Conservation (phyloP, 306 rosid species). For the Cotoneaster glaucophyllus region DNA sequence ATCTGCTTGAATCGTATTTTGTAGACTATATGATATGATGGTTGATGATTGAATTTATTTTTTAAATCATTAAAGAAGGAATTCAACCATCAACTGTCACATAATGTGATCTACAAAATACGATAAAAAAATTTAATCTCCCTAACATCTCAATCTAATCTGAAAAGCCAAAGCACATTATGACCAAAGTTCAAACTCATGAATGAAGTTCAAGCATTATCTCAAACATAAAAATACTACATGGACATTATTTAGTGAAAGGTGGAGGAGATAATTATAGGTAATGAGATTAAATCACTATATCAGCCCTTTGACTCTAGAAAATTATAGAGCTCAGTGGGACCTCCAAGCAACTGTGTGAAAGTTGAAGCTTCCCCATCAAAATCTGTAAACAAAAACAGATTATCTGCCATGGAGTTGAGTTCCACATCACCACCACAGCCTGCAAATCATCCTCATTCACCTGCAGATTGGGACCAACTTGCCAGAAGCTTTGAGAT, state of each 20-base stretch:
- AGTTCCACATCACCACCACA: slow-evolving; percentile 14
- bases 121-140: no score
- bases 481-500: slow-evolving; percentile 44
- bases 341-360: not conserved
- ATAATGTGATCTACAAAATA: no score
- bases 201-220: not conserved
- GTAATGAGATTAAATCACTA: not conserved
- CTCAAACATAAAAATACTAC: not conserved
- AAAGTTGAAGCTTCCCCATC: slow-evolving; percentile 9
- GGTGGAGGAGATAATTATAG: not conserved
- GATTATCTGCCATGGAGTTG: slow-evolving; percentile 18
- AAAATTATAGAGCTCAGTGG: not conserved
- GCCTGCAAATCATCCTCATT: slow-evolving; percentile 29
- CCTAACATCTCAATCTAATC: not conserved
- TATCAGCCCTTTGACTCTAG: not conserved
- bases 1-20: no score
- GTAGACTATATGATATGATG: no score
- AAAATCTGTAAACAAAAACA: slow-evolving; percentile 18
- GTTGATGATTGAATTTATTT: no score
- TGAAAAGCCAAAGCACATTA: not conserved
- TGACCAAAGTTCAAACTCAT: no score
- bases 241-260: not conserved
- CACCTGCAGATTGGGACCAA: slow-evolving; percentile 40
- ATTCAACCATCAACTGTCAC: no score
- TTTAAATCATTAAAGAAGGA: no score